Conservation (phyloP, 2,329 filamentous ascomycete species). For the Byssoonygena ceratinophila region DNA sequence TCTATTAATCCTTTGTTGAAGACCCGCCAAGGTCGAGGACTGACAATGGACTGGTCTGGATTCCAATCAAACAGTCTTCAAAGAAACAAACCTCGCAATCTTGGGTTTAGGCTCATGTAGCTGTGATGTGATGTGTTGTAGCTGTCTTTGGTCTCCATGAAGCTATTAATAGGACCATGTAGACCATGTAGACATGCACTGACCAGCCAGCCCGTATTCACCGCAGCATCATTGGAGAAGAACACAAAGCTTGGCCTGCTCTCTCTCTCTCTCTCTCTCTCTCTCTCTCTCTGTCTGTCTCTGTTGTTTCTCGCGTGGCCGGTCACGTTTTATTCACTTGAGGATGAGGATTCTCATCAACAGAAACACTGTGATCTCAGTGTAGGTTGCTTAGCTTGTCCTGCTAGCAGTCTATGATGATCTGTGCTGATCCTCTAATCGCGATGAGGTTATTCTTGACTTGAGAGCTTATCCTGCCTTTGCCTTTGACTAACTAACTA, state of each 20-base stretch:
- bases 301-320: not conserved
- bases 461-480: no score
- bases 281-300: not conserved
- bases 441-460: no score
- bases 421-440: constrained; percentile 2
- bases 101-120: no score
- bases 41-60: not conserved
- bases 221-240: not conserved
- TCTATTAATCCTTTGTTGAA: not conserved
- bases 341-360: no score
- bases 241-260: not conserved
- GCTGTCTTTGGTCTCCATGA: not conserved
- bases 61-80: not conserved
- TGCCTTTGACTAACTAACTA: no score
- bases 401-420: no score
- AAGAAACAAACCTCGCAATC: not conserved
- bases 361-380: no score
- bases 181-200: not conserved
- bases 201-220: constrained; percentile 8
- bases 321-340: constrained; percentile 1
- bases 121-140: not conserved
- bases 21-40: not conserved
- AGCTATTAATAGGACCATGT: constrained; percentile 5
- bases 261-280: not conserved
- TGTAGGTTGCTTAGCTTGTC: no score